Evolutionary conservation across 2,329 filamentous ascomycete species (phyloP).

Genomic region (Aspergillus nomiae): DNA sequence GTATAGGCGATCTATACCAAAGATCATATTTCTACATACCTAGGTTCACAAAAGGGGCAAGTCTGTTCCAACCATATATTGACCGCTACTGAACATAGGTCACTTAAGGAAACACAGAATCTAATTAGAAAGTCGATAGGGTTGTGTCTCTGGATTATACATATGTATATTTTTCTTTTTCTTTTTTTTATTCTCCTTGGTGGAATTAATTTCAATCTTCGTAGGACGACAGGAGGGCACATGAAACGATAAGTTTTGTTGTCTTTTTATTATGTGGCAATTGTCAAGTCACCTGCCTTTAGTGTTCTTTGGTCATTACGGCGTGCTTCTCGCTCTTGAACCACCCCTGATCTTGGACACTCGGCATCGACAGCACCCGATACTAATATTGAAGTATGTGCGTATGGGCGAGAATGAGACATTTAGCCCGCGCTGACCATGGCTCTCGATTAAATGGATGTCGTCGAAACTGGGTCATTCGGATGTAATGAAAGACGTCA

Average conservation of each 20-base stretch:
- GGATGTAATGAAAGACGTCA: constrained; percentile 3
- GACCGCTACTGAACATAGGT: too few species aligned
- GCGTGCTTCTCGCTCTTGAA: neutral
- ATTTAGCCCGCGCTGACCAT: neutral
- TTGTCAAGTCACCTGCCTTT: neutral
- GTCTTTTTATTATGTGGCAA: neutral
- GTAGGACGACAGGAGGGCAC: neutral
- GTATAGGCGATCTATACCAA: neutral
- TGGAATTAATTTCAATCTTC: neutral
- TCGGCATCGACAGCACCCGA: neutral
- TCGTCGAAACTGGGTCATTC: neutral
- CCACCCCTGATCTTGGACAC: neutral
- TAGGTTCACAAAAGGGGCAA: neutral
- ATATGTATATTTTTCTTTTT: neutral
- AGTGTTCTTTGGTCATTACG: neutral
- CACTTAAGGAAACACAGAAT: too few species aligned
- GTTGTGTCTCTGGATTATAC: too few species aligned
- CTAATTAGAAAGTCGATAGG: too few species aligned
- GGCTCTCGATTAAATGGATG: neutral
- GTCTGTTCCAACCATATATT: neutral
- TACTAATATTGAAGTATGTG: neutral
- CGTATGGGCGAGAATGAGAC: neutral
- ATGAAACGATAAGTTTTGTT: neutral
- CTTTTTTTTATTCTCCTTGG: neutral
- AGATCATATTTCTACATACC: neutral